Base-by-base conservation (phyloP, 805 yeast genomes). In the Pichia kluyveri region DNA sequence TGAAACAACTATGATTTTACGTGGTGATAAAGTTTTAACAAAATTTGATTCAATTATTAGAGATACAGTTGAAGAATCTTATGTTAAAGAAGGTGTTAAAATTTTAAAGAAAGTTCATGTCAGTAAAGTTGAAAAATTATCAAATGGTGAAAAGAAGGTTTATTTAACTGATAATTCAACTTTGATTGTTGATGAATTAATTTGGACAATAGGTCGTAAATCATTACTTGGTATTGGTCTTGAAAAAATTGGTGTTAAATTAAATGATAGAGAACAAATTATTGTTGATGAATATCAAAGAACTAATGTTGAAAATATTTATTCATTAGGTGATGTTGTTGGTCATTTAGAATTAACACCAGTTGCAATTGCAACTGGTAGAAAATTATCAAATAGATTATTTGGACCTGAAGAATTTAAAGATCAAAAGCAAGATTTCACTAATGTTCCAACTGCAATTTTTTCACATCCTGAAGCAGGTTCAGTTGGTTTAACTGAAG, bases 391-490 rank as follows among this genome's bases (percentile, higher is more conserved):
- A 30, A 90, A 91, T 71, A 79, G 99, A 65, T 70, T 93, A 51
- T 93, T 91, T 63, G 96, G 96, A 23, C 83, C 90, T 48, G 79
- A 75, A 53, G 64, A 69, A 48, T 87, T 75, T 71, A 78, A 77
- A 53, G 65, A 79, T 42, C 86, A 83, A 65, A 88, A 90, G 63
- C 87, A 86, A 65, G 96, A 89, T 64, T 93, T 83, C 67, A 69
- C 65, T 30, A 86, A 90, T 62, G 80, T 93, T 44, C 99, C 99
- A 40, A 84, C 96, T 41, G 99, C 82, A n/a, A 77, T 93, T n/a
- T 93, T 93, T 67, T 82, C 96, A 4, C 99, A 93, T 67, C 99
- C 99, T 32, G 98, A 91, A 69, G 95, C 95, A 8, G 99, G 97
- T 45, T 76, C 95, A 7, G 82, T 91, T 65, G 99, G 99, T 45